Evolutionary conservation across 176 grass and related monocot genomes (phyloP), one percentile per base, ranked within the genome.

Genomic region (Carex kokanica): DNA sequence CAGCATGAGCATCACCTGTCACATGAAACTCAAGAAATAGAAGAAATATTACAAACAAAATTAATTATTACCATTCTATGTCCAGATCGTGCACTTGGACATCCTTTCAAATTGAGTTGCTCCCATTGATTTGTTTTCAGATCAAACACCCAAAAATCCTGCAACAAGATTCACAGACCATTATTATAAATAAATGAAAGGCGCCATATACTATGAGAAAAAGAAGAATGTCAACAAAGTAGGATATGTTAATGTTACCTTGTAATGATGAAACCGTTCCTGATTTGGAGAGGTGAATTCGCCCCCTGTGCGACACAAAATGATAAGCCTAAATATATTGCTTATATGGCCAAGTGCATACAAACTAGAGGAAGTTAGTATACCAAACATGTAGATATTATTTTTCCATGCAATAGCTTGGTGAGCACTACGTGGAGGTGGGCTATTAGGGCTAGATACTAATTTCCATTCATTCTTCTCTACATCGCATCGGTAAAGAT

Each of bases 281-380:
- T 98, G 92, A 86, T 98, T 98, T 82, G 95, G 95, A 59, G 95
- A 98, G 83, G 95, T 98, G 66, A 98, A 98, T 87, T 94, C 95
- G 9, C 95, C 95, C 41, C 95, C 95, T 98, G 83, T 83, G 86
- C 38, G 79, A 82, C 60, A 20, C 60, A 81, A 11, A 63, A 68
- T 21, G 15, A 66, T 65, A 43, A 60, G 62, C 3, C 31, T 3
- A 31, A 31, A 23, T 27, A 13, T 40, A 66, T 47, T 66, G 12
- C 14, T 53, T n/a, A 51, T 41, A 16, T 1, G 20, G 60, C 18
- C n/a, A 52, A 78, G 18, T 90, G 60, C 71, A 81, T 18, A 65
- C 23, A 79, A 34, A 43, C 64, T 10, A 45, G 63, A 84, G 23
- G 15, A 47, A 74, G 81, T 86, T 51, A 80, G 70, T 91, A 75